Percentiles rank a stretch among this genome's conserved stretches.
Conservation (phyloP, 176 grass and related monocot genomes). For the Ensete ventricosum region DNA sequence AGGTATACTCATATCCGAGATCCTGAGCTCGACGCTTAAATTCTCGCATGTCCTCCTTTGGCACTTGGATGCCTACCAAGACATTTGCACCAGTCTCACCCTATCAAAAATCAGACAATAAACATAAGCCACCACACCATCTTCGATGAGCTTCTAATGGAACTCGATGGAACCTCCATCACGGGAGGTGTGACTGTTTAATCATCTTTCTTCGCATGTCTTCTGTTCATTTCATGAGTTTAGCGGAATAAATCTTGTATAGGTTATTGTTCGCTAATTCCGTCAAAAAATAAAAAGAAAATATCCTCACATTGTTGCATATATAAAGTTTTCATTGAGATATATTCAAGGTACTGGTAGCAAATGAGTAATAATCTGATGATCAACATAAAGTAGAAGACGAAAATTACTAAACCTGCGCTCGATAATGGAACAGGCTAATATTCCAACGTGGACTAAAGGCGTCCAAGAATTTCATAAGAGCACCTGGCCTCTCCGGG, state of each 20-base stretch:
- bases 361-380: too few relatives aligned
- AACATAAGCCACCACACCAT: too few relatives aligned
- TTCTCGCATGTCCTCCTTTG: conserved; percentile 47
- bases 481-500: conserved; percentile 84
- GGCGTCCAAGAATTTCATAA: conserved; percentile 78
- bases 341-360: too few relatives aligned
- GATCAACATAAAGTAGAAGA: neutral
- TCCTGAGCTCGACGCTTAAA: conserved; percentile 35
- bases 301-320: too few relatives aligned
- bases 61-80: conserved; percentile 84
- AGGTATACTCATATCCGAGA: conserved; percentile 83
- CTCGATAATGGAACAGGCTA: conserved; percentile 93
- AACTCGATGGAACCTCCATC: neutral
- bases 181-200: neutral
- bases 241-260: too few relatives aligned
- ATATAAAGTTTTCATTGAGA: too few relatives aligned
- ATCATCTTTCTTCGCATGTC: neutral
- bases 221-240: neutral
- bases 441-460: conserved; percentile 91
- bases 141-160: neutral
- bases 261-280: too few relatives aligned
- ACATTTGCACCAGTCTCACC: conserved; percentile 79
- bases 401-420: conserved; percentile 39
- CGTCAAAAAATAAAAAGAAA: too few relatives aligned
- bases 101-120: conserved; percentile 31